Evolutionary conservation across 257 asterid genomes (phyloP), one percentile per base, ranked within the genome.

Genomic region (Capsicum baccatum): DNA sequence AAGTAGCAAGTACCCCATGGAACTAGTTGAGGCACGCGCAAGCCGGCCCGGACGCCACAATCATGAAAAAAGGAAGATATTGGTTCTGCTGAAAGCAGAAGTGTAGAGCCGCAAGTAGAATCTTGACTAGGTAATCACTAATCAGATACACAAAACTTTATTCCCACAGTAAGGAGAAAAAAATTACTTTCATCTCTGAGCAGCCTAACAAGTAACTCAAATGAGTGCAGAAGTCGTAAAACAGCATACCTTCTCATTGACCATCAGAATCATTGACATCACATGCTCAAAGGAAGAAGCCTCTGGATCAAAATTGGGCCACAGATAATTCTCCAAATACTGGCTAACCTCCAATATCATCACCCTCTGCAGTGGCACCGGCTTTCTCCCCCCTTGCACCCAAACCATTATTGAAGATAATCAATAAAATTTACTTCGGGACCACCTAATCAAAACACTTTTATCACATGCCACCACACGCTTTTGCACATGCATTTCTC

Each of bases 331-430:
- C 94, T 96, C 99, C 92, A 94, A 82, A 89, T 94, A 96, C 87
- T 94, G 99, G 86, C 99, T 96, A 83, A 96, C 99, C 92, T 96
- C 99, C 71, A 96, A 91, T 87, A 96, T 91, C 99, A 96, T 96
- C 84, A 92, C 99, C 91, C 99, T 94, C 92, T 96, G 99, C 89
- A 96, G 64, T 1, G 99, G 98, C 74, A 94, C 98, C 4, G 98
- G 93, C 89, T 92, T 96, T 87, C 92, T 90, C 85, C 97, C 99
- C 74, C 93, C 99, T 94, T 86, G 33, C 42, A 85, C 58, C 35
- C 83, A 84, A 88, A 76, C 48, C 81, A 76, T 13, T 2, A 26
- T 8, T 78, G 83, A 86, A 57, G 69, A 87, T 66, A 15, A 17
- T 50, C 52, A 68, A 57, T 64, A 54, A 78, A 84, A 57, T 21